Evolutionary conservation across 768 basidiomycete genomes (phyloP).

Genomic region (Hysterangium stoloniferum): DNA sequence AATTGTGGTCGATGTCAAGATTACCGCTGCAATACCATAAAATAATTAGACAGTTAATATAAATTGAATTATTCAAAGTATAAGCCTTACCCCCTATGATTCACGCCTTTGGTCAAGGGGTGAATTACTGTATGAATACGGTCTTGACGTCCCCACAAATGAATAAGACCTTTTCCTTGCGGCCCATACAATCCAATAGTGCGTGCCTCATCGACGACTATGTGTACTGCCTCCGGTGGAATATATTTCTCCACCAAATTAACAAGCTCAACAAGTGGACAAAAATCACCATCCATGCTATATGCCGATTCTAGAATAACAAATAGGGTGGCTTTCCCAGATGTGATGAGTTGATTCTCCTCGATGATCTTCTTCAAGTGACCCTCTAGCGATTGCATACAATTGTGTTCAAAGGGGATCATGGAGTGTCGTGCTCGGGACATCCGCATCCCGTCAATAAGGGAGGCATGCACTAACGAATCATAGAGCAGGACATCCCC

Average conservation of each 20-base stretch:
- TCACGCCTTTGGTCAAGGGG: neutral
- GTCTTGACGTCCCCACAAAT: neutral
- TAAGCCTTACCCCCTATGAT: neutral
- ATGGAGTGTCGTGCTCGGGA: constrained; percentile 12
- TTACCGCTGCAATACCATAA: neutral
- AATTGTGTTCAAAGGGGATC: constrained; percentile 29
- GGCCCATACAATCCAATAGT: constrained; percentile 29
- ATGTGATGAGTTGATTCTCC: neutral
- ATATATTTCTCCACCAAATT: constrained; percentile 21
- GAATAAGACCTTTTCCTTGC: constrained; percentile 12
- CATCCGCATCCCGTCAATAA: constrained; percentile 34
- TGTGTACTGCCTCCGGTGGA: constrained; percentile 21
- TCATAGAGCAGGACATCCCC: constrained; percentile 35
- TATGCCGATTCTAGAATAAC: constrained; percentile 36
- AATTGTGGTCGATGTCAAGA: neutral
- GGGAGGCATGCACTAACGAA: constrained; percentile 35
- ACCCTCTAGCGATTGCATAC: constrained; percentile 11
- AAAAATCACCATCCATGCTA: constrained; percentile 41
- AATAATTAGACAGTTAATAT: neutral
- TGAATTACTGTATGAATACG: neutral
- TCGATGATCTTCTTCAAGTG: constrained; percentile 1
- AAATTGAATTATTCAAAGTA: neutral
- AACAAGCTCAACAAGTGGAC: constrained; percentile 27
- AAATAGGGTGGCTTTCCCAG: constrained; percentile 21
- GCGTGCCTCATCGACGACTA: constrained; percentile 38